phyloP scores from a whole-genome alignment of 371 early-diverging fungal genomes.

The Conidiobolus coronatus region DNA sequence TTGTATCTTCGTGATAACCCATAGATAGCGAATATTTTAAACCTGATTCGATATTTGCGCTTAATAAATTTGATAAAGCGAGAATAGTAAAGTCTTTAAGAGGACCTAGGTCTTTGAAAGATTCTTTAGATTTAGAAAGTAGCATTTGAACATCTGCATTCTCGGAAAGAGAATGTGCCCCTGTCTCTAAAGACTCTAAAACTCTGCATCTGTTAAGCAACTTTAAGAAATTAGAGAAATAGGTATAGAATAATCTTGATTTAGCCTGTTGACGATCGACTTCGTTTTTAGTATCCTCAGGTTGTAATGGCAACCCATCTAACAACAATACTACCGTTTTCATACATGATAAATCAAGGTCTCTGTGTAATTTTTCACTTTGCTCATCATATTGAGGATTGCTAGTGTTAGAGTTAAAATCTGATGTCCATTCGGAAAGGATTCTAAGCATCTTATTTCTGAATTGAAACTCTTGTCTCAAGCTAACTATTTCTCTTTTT shows the following conservation, averaged over 20 bases:
- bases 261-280: constrained; percentile 40
- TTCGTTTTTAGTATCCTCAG: constrained; percentile 38
- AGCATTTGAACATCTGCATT: constrained; percentile 15
- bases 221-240: constrained; percentile 73
- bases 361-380: constrained; percentile 40
- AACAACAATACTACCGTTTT: constrained; percentile 59
- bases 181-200: constrained; percentile 19
- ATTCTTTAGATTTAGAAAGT: constrained; percentile 25
- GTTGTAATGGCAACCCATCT: constrained; percentile 60
- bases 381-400: constrained; percentile 12
- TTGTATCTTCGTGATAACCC: constrained; percentile 78
- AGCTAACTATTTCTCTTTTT: constrained; percentile 50
- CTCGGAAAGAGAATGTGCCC: constrained; percentile 9
- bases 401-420: constrained; percentile 21
- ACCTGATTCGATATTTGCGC: constrained; percentile 77
- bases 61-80: constrained; percentile 67
- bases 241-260: constrained; percentile 56
- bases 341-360: constrained; percentile 60
- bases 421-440: constrained; percentile 73
- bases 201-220: constrained; percentile 60
- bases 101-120: constrained; percentile 31
- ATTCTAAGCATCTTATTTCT: constrained; percentile 61
- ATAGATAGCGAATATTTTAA: constrained; percentile 70
- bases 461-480: constrained; percentile 68
- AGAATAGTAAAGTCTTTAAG: constrained; percentile 66